Base-by-base conservation (phyloP, 192 early-diverging fungal genomes). In the Powellomyces hirtus region DNA sequence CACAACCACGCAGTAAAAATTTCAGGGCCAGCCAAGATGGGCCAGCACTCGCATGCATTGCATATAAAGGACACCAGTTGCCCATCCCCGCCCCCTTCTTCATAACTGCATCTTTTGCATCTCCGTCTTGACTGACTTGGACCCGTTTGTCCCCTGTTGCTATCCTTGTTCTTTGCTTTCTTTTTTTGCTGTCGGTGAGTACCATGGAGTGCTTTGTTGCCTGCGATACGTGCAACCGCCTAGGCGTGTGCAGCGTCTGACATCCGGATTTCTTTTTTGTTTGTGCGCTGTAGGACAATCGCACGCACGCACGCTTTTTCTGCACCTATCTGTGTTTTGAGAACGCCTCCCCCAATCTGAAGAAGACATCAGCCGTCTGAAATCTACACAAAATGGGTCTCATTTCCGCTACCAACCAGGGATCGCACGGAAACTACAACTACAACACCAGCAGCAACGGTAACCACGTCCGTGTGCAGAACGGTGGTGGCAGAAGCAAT, bases 331-430 rank as follows among this genome's bases (percentile, higher is more conserved):
- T 18, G 40, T 18, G 8, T 42, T 42, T 42, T 42, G 40, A 42
- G 10, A 42, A 18, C 40, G 18, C 40, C 40, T n/a, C n/a, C n/a
- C n/a, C n/a, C n/a, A n/a, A n/a, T n/a, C n/a, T n/a, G n/a, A n/a
- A n/a, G n/a, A n/a, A n/a, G n/a, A n/a, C n/a, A n/a, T n/a, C n/a
- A n/a, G n/a, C n/a, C n/a, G n/a, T n/a, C n/a, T n/a, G 26, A 49
- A 14, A 49, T 49, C 26, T 31, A 4, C 18, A 56, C 6, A 60
- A 38, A 60, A 60, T 60, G 59, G 59, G 59, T 37, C 35, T 60
- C 34, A 60, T 60, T 40, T 60, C 59, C 38, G 59, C 59, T 5
- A 24, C 34, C 59, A 60, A 40, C 59, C 31, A 60, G n/a, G 36
- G 36, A 22, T 31, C 53, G 27, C 18, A 56, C 59, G 59, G 59